Evolutionary conservation across 176 grass and related monocot species (phyloP).

Genomic region (Bothriochloa decipiens): DNA sequence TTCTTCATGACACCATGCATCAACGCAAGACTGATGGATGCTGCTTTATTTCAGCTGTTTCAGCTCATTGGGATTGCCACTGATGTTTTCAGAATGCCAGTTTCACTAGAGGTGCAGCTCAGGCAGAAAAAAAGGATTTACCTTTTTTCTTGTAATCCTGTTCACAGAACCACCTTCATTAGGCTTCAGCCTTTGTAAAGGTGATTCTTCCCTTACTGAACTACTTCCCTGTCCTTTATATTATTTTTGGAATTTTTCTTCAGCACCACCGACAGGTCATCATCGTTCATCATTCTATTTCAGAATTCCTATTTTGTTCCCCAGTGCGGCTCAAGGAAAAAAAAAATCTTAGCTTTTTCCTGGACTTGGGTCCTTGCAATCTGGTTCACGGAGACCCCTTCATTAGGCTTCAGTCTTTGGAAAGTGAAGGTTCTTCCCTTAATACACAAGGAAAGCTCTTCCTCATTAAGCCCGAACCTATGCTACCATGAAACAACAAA

Average conservation of each 20-base stretch:
- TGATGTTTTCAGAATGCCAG: slow-evolving; percentile 26
- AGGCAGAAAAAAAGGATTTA: background rate
- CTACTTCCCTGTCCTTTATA: background rate
- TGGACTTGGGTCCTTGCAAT: background rate
- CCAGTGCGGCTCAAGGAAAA: background rate
- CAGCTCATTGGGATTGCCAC: slow-evolving; percentile 28
- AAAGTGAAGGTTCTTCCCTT: slow-evolving; percentile 87
- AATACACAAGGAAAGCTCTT: slow-evolving; percentile 72
- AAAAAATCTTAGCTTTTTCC: background rate
- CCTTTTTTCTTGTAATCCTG: background rate
- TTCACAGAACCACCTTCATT: slow-evolving; percentile 22
- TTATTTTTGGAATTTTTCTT: background rate
- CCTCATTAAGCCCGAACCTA: slow-evolving; percentile 37
- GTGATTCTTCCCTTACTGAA: slow-evolving; percentile 47
- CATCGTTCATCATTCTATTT: slow-evolving; percentile 8
- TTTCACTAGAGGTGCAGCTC: background rate
- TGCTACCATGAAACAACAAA: slow-evolving; percentile 49
- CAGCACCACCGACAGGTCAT: background rate
- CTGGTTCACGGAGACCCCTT: slow-evolving; percentile 26
- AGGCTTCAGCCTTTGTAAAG: slow-evolving; percentile 34
- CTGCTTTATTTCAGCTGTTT: slow-evolving; percentile 41
- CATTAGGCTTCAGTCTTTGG: slow-evolving; percentile 36
- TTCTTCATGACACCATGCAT: slow-evolving; percentile 40
- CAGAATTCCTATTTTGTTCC: slow-evolving; percentile 7
- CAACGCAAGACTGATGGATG: too few species aligned